phyloP scores from a whole-genome alignment of 208 protist genomes.

The Histomonas meleagridis region DNA sequence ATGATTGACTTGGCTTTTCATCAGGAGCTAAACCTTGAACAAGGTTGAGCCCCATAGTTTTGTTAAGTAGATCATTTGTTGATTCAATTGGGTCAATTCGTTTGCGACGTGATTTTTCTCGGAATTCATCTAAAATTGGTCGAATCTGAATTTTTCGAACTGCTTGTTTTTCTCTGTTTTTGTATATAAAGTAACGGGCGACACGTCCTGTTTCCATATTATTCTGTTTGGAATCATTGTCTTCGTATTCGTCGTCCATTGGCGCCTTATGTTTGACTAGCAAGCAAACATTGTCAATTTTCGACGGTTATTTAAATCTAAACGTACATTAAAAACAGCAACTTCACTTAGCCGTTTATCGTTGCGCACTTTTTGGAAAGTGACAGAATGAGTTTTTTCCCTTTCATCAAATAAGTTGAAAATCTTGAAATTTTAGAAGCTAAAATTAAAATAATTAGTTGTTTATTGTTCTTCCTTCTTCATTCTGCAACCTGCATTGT shows the following conservation, averaged over 20 bases:
- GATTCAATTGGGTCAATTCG: background rate
- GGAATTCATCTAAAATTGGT: background rate
- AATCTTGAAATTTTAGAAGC: no score
- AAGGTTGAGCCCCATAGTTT: background rate
- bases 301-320: no score
- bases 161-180: background rate
- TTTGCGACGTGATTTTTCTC: background rate
- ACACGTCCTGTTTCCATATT: background rate
- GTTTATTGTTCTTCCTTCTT: constrained; percentile 62
- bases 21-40: background rate
- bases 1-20: background rate
- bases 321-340: no score
- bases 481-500: constrained; percentile 77
- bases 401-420: no score
- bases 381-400: no score
- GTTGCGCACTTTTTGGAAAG: no score
- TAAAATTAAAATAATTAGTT: no score
- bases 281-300: no score
- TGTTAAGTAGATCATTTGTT: background rate
- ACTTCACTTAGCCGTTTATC: no score
- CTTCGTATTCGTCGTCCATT: no score
- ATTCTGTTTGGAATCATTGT: no score
- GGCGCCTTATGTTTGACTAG: no score
- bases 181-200: background rate
- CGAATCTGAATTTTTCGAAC: background rate